These are phyloP conservation scores for Mallotus repandus DNA, from an alignment of 441 rosid genomes.

Conservation along the genomic window DNA sequence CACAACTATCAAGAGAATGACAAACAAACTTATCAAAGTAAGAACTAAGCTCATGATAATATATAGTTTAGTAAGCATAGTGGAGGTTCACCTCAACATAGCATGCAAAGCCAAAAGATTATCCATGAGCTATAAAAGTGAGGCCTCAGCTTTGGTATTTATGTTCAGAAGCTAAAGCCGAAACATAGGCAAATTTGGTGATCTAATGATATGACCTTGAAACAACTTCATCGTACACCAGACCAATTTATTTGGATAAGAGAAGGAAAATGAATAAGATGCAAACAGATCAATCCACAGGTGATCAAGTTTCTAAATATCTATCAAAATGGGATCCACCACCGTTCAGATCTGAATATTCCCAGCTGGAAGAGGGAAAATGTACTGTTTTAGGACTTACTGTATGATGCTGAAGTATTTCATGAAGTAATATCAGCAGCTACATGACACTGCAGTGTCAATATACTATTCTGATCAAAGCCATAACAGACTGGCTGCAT, in stretches of 20 bases:
- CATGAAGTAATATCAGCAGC: neutral
- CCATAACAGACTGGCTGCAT: neutral
- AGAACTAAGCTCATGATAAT: neutral
- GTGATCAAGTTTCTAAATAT: neutral
- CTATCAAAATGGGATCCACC: neutral
- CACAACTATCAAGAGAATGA: too few relatives aligned
- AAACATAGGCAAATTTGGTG: neutral
- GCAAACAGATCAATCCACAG: neutral
- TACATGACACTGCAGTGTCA: neutral
- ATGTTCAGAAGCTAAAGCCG: neutral
- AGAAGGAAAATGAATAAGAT: neutral
- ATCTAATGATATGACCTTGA: neutral
- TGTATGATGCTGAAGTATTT: neutral
- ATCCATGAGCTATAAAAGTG: neutral
- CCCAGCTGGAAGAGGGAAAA: neutral
- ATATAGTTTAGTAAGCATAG: too few relatives aligned
- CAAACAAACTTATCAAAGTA: neutral
- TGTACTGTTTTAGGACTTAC: neutral
- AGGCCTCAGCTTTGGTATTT: neutral
- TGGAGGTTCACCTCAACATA: constrained; percentile 1
- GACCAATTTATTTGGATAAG: neutral
- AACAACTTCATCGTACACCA: constrained; percentile 11
- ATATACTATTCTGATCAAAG: constrained; percentile 4
- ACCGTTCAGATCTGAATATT: neutral
- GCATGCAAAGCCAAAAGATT: neutral